Conservation (phyloP, 148 eudicot genomes). For the Tetragonia tetragonoides region DNA sequence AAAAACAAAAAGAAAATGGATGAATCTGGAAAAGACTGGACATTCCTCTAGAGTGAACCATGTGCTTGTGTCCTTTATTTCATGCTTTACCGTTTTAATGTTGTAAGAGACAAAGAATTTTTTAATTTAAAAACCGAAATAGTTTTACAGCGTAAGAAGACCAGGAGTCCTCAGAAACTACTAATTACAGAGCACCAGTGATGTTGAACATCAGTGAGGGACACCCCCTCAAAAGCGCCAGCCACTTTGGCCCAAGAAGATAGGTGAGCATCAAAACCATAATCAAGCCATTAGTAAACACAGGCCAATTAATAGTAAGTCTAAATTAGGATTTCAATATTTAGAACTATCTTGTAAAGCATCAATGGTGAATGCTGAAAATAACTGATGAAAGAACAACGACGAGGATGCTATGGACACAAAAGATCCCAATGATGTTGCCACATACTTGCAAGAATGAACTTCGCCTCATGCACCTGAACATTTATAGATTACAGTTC, state of each 20-base stretch:
- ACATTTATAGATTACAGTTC: neutral
- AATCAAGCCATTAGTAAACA: neutral
- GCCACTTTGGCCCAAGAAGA: too few species aligned
- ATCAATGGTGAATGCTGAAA: neutral
- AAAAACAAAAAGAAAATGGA: neutral
- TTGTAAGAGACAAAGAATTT: too few species aligned
- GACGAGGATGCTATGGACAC: neutral
- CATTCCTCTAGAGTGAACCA: neutral
- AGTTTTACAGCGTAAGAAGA: too few species aligned
- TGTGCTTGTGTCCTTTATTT: neutral
- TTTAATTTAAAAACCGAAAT: too few species aligned
- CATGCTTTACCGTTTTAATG: neutral
- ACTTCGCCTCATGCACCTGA: neutral
- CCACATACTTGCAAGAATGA: neutral
- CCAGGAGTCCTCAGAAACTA: too few species aligned
- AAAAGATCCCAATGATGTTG: neutral
- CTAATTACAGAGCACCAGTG: too few species aligned
- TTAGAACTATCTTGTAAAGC: neutral
- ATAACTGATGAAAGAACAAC: neutral
- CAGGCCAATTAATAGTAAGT: neutral
- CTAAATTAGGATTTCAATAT: neutral
- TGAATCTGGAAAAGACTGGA: neutral
- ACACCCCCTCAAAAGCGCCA: too few species aligned
- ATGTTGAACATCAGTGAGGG: too few species aligned
- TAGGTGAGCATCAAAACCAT: neutral